phyloP scores from a whole-genome alignment of 2,329 filamentous ascomycete species.

The Pseudocercospora crystallina region DNA sequence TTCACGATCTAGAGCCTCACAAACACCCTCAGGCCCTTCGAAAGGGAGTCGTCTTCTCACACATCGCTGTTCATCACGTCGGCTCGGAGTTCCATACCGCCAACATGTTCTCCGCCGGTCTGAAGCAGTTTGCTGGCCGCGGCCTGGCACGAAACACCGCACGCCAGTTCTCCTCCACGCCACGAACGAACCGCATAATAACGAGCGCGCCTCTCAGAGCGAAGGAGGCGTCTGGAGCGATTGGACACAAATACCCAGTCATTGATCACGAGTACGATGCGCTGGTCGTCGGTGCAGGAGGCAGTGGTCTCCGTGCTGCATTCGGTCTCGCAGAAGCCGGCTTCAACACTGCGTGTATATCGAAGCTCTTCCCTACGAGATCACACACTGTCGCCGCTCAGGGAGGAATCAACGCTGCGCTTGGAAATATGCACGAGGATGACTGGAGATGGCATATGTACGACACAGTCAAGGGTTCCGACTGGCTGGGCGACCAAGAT shows the following conservation, averaged over 20 bases:
- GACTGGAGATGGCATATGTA: constrained; percentile 99
- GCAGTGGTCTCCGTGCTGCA: constrained; percentile 75
- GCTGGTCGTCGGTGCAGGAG: constrained; percentile 84
- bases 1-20: too few species aligned
- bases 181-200: constrained; percentile 79
- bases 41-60: too few species aligned
- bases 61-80: too few species aligned
- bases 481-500: constrained; percentile 97
- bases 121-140: constrained; percentile 36
- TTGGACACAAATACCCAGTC: constrained; percentile 89
- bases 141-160: constrained; percentile 43
- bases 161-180: constrained; percentile 78
- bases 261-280: constrained; percentile 99
- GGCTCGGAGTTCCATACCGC: background rate
- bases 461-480: constrained; percentile 95
- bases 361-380: constrained; percentile 82
- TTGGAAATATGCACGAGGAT: constrained; percentile 96
- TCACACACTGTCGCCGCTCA: constrained; percentile 75
- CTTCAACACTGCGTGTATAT: constrained; percentile 86
- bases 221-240: constrained; percentile 85
- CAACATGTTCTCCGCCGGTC: constrained; percentile 38
- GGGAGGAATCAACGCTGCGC: constrained; percentile 83
- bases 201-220: constrained; percentile 78
- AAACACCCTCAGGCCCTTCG: too few species aligned
- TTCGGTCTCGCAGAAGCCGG: constrained; percentile 85